Evolutionary conservation across 768 basidiomycete genomes (phyloP), one percentile per base, ranked within the genome.

Genomic region (Antrodiella citrinella): DNA sequence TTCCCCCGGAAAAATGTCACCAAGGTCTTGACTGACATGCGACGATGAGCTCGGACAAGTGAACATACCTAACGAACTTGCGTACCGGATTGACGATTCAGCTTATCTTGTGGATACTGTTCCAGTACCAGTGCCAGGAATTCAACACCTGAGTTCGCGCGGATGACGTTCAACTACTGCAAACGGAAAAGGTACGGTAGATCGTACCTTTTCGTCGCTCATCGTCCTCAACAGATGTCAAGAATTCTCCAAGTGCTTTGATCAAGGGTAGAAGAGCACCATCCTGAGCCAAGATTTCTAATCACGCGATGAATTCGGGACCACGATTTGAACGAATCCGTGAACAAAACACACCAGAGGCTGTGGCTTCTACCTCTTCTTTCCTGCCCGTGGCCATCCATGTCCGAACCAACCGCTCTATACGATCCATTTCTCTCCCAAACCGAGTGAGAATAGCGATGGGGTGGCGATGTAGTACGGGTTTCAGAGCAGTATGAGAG

Each of bases 81-180:
- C 81, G 49, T 66, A 95, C 96, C 84, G 50, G 89, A 79, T 69
- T 94, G 90, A 21, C 80, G 74, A 61, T 86, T 93, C 47, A 95
- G 68, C 54, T 74, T 78, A 23, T 77, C 74, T 4, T 68, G 65
- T 0, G 87, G 81, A 55, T 79, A 82, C 47, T 70, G 69, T 19
- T 66, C 70, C 38, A 98, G 68, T 9, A 94, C 76, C 13, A 78
- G 69, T 0, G 92, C 83, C 23, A 99, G 74, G 51, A 98, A 74
- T 42, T 83, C 84, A 18, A 98, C 82, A 26, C 94, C 96, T 99
- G 56, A 1, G 20, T n/a, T n/a, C 7, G 15, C 30, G 45, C 35
- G 18, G 45, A 52, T 40, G 13, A 13, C 40, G 26, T 40, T 21
- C 18, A 49, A 25, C 12, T n/a, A n/a, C n/a, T n/a, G n/a, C n/a